These are phyloP conservation scores for Calocybe indica DNA, from an alignment of 768 basidiomycete species.

Conservation along the genomic window DNA sequence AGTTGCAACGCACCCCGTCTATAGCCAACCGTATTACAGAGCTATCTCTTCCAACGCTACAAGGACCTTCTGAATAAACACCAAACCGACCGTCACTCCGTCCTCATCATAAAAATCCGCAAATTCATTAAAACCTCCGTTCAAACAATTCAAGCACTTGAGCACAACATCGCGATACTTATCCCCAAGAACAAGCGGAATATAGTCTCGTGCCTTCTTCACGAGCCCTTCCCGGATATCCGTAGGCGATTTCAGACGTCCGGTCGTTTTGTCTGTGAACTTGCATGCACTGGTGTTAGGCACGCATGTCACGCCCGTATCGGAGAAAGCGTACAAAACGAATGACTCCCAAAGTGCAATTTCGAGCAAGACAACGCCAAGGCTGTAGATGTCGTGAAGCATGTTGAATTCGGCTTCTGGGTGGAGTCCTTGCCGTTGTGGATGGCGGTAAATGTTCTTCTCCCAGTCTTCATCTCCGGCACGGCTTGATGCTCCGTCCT, in stretches of 20 bases:
- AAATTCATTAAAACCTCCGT: neutral
- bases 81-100: slow-evolving; percentile 3
- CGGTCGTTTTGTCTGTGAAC: neutral
- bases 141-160: slow-evolving; percentile 1
- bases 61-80: slow-evolving; percentile 4
- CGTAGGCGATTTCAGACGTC: neutral
- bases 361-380: slow-evolving; percentile 3
- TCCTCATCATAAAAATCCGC: slow-evolving; percentile 1
- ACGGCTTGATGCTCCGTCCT: slow-evolving; percentile 1
- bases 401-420: slow-evolving; percentile 4
- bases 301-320: neutral
- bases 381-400: slow-evolving; percentile 5
- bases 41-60: slow-evolving; percentile 1
- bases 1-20: too few relatives aligned
- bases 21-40: too few relatives aligned
- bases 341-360: slow-evolving; percentile 3
- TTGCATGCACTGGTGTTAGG: slow-evolving; percentile 1
- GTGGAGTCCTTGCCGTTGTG: slow-evolving; percentile 2
- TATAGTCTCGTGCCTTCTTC: slow-evolving; percentile 3
- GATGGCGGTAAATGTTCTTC: slow-evolving; percentile 5
- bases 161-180: slow-evolving; percentile 3
- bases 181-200: slow-evolving; percentile 2
- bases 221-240: slow-evolving; percentile 1
- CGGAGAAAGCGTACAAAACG: neutral
- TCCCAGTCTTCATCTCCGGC: slow-evolving; percentile 3